phyloP scores from a whole-genome alignment of 2,329 filamentous ascomycete genomes.

The Ramularia endophylla region DNA sequence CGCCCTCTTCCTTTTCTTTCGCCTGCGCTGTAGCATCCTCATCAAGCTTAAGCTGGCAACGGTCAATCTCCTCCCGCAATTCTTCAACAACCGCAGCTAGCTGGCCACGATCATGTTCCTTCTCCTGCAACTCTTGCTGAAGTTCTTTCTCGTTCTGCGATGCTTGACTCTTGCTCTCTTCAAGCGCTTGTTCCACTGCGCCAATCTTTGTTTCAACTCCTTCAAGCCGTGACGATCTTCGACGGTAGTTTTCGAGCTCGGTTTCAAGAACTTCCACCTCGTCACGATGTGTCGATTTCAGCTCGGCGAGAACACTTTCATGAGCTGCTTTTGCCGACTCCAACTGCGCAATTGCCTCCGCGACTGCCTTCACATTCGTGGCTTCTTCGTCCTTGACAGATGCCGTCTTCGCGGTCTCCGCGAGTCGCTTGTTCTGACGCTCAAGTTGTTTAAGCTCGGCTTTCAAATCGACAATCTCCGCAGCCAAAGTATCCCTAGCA shows the following conservation, averaged over 20 bases:
- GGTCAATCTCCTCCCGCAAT: constrained; percentile 30
- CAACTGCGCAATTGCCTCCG: constrained; percentile 1
- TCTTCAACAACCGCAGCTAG: constrained; percentile 29
- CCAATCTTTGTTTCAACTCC: constrained; percentile 29
- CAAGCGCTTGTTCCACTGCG: constrained; percentile 27
- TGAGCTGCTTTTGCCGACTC: constrained; percentile 16
- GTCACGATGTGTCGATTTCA: constrained; percentile 18
- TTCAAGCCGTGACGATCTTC: constrained; percentile 19
- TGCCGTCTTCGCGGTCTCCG: constrained; percentile 8
- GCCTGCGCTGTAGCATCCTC: constrained; percentile 28
- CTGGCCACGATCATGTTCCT: constrained; percentile 27
- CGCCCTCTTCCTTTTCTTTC: constrained; percentile 22
- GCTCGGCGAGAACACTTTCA: constrained; percentile 10
- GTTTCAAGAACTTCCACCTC: constrained; percentile 21
- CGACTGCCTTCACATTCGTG: constrained; percentile 8
- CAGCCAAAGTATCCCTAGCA: constrained; percentile 19
- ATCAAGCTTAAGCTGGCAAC: constrained; percentile 29
- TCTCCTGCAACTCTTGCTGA: constrained; percentile 24
- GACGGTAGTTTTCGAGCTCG: constrained; percentile 24
- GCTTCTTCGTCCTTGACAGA: constrained; percentile 3
- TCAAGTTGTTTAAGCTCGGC: constrained; percentile 19
- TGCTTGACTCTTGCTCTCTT: constrained; percentile 23
- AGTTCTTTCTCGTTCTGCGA: constrained; percentile 27
- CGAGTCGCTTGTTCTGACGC: constrained; percentile 17
- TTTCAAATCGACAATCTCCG: constrained; percentile 22